A percentile compares a stretch with the other conserved stretches of the same genome.
These are phyloP conservation scores for Medicago ruthenica DNA, from an alignment of 306 rosid genomes.

Conservation along the genomic window DNA sequence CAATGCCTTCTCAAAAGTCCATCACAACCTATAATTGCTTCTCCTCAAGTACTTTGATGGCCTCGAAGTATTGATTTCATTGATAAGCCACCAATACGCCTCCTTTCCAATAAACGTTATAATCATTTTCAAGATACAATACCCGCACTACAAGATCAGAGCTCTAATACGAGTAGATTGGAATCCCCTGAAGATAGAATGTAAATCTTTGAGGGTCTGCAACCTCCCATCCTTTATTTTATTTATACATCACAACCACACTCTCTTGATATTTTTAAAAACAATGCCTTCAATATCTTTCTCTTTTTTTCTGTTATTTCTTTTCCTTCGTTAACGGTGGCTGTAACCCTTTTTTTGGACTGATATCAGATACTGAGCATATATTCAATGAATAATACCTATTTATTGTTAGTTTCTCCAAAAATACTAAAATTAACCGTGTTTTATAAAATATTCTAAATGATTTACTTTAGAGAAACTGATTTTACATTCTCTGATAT, in stretches of 20 bases:
- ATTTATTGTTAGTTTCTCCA: not conserved
- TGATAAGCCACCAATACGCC: not conserved
- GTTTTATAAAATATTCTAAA: constrained; percentile 8
- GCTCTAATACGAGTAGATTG: not conserved
- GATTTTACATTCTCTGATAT: not conserved
- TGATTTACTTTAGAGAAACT: not conserved
- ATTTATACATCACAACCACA: not conserved
- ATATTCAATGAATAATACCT: not conserved
- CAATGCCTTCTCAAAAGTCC: not conserved
- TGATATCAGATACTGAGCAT: not conserved
- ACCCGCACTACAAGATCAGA: not conserved
- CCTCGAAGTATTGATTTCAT: not conserved
- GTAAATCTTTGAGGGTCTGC: not conserved
- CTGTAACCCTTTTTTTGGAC: not conserved
- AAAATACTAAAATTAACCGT: not conserved
- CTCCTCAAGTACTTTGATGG: not conserved
- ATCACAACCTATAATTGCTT: not conserved
- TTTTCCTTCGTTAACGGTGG: not conserved
- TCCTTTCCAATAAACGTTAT: not conserved
- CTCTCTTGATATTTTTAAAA: not conserved
- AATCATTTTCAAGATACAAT: not conserved
- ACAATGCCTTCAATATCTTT: not conserved
- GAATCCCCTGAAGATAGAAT: not conserved
- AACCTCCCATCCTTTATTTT: not conserved
- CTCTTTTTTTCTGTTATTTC: not conserved